Evolutionary conservation across 1,139 yeast species (phyloP), one percentile per base, ranked within the genome.

Genomic region (Williopsis jadinii): DNA sequence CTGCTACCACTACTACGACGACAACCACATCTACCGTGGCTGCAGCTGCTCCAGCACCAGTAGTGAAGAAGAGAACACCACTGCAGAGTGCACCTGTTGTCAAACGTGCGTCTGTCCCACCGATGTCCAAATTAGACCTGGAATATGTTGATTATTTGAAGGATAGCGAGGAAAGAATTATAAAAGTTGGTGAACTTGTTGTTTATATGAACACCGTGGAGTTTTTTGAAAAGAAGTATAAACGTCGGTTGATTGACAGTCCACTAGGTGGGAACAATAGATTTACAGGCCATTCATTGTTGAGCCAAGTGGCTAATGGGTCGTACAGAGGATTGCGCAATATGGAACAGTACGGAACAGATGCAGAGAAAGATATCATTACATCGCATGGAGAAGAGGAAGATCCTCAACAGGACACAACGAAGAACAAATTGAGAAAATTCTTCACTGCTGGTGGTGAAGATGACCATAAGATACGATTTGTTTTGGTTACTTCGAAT

Each of bases 91-190:
- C 27, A 15, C 34, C 34, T 14, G 10, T 30, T 12, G 14, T 30
- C 5, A 34, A 19, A 31, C 38, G n/a, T 14, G 3, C 36, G 3
- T 5, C 26, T 2, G 32, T 34, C 6, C 40, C 45, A 1, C 79
- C 85, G 2, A 61, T 76, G 56, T 68, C 80, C 0, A 66, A 76
- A 13, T 56, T 80, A 3, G 95, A 87, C 53, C 63, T 75, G 24
- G 83, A 84, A 28, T 87, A 92, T 87, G 70, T 75, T 11, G 63
- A 68, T 35, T 75, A 72, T 50, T 66, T 88, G 45, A 66, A 64
- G 11, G 77, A 76, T 52, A 66, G 74, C 2, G 81, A 83, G 40
- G 97, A 90, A 60, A 70, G 95, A 42, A 72, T 88, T 1, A 51
- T 87, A 39, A 77, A 77, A 48, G 71, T 76, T 14, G 96, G 94